Conservation (phyloP, 495 filamentous ascomycete genomes). For the Chlorociboria aeruginascens region DNA sequence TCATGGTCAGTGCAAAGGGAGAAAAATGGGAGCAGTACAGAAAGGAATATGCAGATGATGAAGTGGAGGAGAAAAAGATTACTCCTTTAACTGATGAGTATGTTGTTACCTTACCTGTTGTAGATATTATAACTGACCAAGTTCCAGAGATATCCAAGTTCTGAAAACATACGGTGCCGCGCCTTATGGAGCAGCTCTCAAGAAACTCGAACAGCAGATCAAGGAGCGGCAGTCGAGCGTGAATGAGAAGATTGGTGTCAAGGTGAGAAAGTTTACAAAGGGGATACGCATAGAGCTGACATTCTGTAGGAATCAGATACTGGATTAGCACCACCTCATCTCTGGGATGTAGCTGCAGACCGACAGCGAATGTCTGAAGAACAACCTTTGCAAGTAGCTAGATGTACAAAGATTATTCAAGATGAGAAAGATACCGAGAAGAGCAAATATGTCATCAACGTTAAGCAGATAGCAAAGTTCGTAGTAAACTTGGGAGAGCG, state of each 20-base stretch:
- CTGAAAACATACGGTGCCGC: constrained; percentile 98
- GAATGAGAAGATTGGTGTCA: constrained; percentile 87
- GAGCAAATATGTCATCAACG: constrained; percentile 99
- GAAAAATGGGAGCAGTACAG: constrained; percentile 95
- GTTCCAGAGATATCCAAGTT: constrained; percentile 84
- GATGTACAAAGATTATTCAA: constrained; percentile 97
- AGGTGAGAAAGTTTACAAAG: constrained; percentile 20
- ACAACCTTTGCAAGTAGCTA: constrained; percentile 92
- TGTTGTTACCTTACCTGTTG: constrained; percentile 23
- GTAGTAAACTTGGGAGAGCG: constrained; percentile 96
- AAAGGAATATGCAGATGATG: constrained; percentile 93
- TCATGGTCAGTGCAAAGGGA: constrained; percentile 67
- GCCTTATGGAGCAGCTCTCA: constrained; percentile 81
- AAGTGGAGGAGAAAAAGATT: constrained; percentile 98
- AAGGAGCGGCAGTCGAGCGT: constrained; percentile 94
- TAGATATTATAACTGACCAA: constrained; percentile 2
- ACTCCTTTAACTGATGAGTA: constrained; percentile 92
- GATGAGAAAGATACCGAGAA: constrained; percentile 95
- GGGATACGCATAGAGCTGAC: neutral
- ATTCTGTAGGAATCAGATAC: constrained; percentile 82
- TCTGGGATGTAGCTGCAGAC: constrained; percentile 97
- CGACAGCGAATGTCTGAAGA: constrained; percentile 97
- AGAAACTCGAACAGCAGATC: constrained; percentile 96
- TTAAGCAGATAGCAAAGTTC: constrained; percentile 99
- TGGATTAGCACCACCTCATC: constrained; percentile 90